Base-by-base conservation (phyloP, 345 rosid species). In the Citrus hindsii region DNA sequence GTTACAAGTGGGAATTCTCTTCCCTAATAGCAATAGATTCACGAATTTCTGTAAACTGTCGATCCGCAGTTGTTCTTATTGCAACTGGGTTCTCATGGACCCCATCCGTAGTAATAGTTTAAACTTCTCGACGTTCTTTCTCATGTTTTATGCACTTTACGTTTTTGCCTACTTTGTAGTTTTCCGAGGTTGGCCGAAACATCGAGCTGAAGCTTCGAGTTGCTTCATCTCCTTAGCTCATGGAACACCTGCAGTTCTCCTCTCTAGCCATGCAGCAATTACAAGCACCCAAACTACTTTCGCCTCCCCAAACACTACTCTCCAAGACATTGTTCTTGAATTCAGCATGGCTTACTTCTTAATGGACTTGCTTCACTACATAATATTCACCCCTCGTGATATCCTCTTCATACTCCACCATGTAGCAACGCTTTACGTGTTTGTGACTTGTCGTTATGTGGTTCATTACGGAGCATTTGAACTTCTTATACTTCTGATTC, bases 381-480 rank as follows among this genome's bases (percentile, higher is more conserved):
- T 91, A 2, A 40, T 88, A 59, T 91, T 92, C 86, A 63, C 81
- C 85, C 99, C 94, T 6, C 70, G 28, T 40, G 96, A 93, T 56
- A 19, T 71, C 22, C 88, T 95, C 87, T 92, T 95, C 90, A 90
- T 93, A 63, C 83, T 91, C 85, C 99, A 93, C 84, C 99, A 95
- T 69, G n/a, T 89, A 2, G 96, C 92, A 2, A 92, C 99, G 2
- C 81, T 95, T 2, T 93, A 88, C 76, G 98, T 95, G 13, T 66
- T 91, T 62, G 79, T 81, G 37, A 91, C 97, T 55, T 93, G 96
- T 81, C 88, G 92, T 1, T 93, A 80, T 81, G 22, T 84, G 14
- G 92, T 93, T 19, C 81, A 67, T 19, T 81, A 74, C 3, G 98
- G 99, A 16, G 93, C 93, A 1, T 85, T 84, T 70, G 93, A 86